Base-by-base conservation (phyloP, 108 stramenopile genomes). In the Cyclostephanos tholiformis region DNA sequence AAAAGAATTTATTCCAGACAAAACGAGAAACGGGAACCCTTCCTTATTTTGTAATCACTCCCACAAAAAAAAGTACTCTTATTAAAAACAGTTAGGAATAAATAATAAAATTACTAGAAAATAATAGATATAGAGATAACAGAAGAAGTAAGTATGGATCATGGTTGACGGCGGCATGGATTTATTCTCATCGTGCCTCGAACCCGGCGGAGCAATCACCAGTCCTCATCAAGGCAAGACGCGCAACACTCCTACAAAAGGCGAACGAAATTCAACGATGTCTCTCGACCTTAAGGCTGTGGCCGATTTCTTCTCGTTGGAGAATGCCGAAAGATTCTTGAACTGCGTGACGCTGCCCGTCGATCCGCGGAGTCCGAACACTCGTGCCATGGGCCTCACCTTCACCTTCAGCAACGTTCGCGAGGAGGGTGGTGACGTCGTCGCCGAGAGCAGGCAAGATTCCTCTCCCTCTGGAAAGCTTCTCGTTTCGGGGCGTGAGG, bases 291-390 rank as follows among this genome's bases (percentile, higher is more conserved):
- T 55, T 4, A 20, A 55, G 12, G 53, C 26, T 9, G 23, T 55
- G 23, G 26, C 58, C 48, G 41, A 67, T 32, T 36, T 58, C 22
- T 69, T 81, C 17, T 64, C 68, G 19, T 65, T 81, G 32, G 80
- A 81, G 19, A 74, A 67, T 27, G 41, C 74, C 7, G 80, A 81
- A 50, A 59, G 59, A 41, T 58, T 67, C 23, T 55, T 81, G 23
- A 81, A 69, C 35, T 81, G 80, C 51, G 80, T 81, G 17, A 72
- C 73, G 4, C 32, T 81, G 26, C 46, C 36, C 29, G 69, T 81
- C n/a, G 80, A 81, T 71, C 80, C 80, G 22, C 61, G 80, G 17
- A 74, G 73, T 61, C 78, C 77, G 17, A 70, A 65, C 6, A 71
- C 23, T 58, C 52, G 76, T 16, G 77, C 51, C 16, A 17, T 16